Base-by-base conservation (phyloP, 192 early-diverging fungal species). In the Coemansia sp. region DNA sequence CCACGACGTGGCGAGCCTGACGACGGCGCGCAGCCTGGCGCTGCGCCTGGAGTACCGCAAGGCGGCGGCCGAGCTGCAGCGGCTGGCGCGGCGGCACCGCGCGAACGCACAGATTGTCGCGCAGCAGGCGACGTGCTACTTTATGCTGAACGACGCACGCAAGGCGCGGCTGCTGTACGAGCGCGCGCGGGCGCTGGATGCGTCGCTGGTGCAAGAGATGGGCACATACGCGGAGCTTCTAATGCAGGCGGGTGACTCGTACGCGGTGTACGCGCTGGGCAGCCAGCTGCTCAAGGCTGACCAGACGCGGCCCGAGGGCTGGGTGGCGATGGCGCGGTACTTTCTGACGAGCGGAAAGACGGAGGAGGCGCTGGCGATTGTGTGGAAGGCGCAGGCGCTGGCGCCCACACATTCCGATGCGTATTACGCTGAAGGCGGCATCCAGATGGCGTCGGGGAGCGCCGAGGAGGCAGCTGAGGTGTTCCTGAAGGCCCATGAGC, bases 261-360 rank as follows among this genome's bases (percentile, higher is more conserved):
- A 63, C 12, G 59, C 52, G 12, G 69, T 67, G 51, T 70, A 80
- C 38, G 16, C 19, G 24, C 63, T 80, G 25, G 71, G 67, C 22
- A 60, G 45, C 60, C 51, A 68, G 35, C 50, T 80, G 45, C 60
- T 80, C 18, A 54, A 60, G 25, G 40, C 54, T 2, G 77, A 80
- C 48, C 60, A 73, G 52, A 21, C 50, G 27, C 48, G 67, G 0
- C 55, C 80, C 6, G 73, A 75, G 33, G 73, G 69, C 0, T 81
- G 80, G 80, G 54, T 73, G 6, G 65, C 67, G 47, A 77, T 77
- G 71, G 80, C 80, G 23, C 65, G 69, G 24, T 77, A 68, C 30
- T 65, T 76, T 44, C 29, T 56, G 42, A 18, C 57, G 35, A 31
- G 35, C 0, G 69, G 65, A 1, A 65, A 77, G 19, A 59, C 61